These are phyloP conservation scores for Parsonsia alboflavescens DNA, from an alignment of 257 asterid species.

Conservation along the genomic window DNA sequence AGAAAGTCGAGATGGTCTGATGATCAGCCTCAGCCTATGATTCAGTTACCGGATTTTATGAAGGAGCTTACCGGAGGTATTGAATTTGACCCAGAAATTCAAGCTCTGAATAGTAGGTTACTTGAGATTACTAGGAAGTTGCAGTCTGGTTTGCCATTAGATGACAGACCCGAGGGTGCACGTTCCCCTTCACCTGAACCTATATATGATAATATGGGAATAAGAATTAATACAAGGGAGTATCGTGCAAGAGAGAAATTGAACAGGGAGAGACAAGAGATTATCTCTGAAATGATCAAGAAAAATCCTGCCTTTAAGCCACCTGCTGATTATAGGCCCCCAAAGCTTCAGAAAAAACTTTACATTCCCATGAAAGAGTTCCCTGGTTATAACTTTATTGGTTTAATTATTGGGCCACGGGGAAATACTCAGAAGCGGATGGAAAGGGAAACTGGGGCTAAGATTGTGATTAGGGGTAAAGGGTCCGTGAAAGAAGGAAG, in stretches of 20 bases:
- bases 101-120: constrained; percentile 72
- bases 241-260: constrained; percentile 84
- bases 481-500: constrained; percentile 96
- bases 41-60: constrained; percentile 86
- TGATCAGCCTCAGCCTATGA: constrained; percentile 70
- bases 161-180: constrained; percentile 87
- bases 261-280: constrained; percentile 87
- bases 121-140: constrained; percentile 82
- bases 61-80: constrained; percentile 79
- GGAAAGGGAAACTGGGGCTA: constrained; percentile 55
- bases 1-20: constrained; percentile 95
- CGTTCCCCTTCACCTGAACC: constrained; percentile 99
- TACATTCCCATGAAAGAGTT: constrained; percentile 92
- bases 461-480: constrained; percentile 94
- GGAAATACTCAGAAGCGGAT: constrained; percentile 42
- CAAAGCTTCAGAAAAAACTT: constrained; percentile 85
- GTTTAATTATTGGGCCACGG: constrained; percentile 41
- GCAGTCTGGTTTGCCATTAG: constrained; percentile 82
- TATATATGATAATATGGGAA: constrained; percentile 79
- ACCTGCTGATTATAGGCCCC: constrained; percentile 98
- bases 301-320: constrained; percentile 93
- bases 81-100: constrained; percentile 88
- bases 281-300: constrained; percentile 78
- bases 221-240: constrained; percentile 88
- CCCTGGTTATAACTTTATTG: constrained; percentile 81